A percentile compares a stretch with the other conserved stretches of the same genome.
phyloP scores from a whole-genome alignment of 2,329 filamentous ascomycete species.

The Exophiala alcalophila region DNA sequence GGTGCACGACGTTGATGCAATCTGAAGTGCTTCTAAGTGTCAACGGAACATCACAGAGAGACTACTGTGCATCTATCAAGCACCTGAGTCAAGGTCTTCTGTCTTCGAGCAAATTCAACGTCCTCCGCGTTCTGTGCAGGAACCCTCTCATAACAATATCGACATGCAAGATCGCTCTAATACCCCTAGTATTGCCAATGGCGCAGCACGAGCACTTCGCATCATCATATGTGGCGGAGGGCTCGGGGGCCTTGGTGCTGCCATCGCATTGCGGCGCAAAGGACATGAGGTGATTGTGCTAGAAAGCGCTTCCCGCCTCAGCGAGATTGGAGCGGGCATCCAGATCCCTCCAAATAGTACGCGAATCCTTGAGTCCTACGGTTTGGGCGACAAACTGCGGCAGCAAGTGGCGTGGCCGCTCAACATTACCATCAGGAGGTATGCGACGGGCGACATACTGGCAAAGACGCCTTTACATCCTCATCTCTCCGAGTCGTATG shows the following conservation, averaged over 20 bases:
- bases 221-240: constrained; percentile 34
- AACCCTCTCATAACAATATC: no score
- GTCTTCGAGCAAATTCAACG: no score
- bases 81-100: no score
- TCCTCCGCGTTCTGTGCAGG: no score
- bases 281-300: constrained; percentile 31
- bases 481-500: constrained; percentile 34
- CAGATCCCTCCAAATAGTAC: constrained; percentile 42
- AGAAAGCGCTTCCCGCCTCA: constrained; percentile 20
- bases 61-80: no score
- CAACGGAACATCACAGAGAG: no score
- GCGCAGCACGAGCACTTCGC: no score
- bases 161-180: no score
- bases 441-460: constrained; percentile 35
- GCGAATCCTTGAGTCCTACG: constrained; percentile 35
- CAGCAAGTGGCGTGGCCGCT: constrained; percentile 33
- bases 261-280: constrained; percentile 29
- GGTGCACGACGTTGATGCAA: no score
- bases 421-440: constrained; percentile 37
- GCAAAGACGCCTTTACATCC: constrained; percentile 36
- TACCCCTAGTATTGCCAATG: no score
- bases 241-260: constrained; percentile 31
- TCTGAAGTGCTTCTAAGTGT: no score
- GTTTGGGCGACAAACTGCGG: constrained; percentile 33
- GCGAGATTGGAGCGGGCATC: constrained; percentile 41